Base-by-base conservation (phyloP, 2,329 filamentous ascomycete genomes). In the Phaeosphaeria sp. region DNA sequence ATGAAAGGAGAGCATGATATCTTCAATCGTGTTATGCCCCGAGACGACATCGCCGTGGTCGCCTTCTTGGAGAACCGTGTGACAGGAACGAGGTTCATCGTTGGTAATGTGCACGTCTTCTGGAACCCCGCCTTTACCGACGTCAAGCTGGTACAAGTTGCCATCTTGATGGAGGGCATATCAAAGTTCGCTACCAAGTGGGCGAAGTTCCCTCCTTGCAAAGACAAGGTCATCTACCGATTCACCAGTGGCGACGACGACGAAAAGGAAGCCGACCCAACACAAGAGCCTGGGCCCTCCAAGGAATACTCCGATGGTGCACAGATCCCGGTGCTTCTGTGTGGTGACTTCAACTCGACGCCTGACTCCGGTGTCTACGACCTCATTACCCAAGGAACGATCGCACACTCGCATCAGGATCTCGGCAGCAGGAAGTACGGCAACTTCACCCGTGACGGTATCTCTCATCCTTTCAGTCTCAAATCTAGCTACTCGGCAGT, bases 1-100 rank as follows among this genome's bases (percentile, higher is more conserved):
- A 97, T 97, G 87, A 98, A 98, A 80, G 92, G 93, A 55, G 92
- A 96, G 71, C 92, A 96, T 74, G 95, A 99, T 71, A 94, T 98
- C 56, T 98, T 97, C 84, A 99, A 99, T 77, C 91, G 95, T 25
- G 91, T 99, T 59, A 98, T 97, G 95, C 93, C 94, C 60, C 92
- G 95, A 79, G 95, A 99, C 82, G 94, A 98, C 75, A 97, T 99
- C 77, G 95, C 91, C 17, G 90, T 97, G 48, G 87, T 97, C 48
- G 88, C 91, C 55, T 96, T 98, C 81, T 87, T 99, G 61, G 95
- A 99, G 78, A 97, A 96, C 71, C 88, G 94, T 39, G 82, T 87
- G 59, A 97, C 94, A 0, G 95, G 95, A n/a, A 89, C 92, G 15
- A 89, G 95, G 55, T 82, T 98, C 71, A 96, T 99, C 62, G 88